phyloP scores from a whole-genome alignment of 73 alveolate genomes.

The Paramecium pentaurelia region DNA sequence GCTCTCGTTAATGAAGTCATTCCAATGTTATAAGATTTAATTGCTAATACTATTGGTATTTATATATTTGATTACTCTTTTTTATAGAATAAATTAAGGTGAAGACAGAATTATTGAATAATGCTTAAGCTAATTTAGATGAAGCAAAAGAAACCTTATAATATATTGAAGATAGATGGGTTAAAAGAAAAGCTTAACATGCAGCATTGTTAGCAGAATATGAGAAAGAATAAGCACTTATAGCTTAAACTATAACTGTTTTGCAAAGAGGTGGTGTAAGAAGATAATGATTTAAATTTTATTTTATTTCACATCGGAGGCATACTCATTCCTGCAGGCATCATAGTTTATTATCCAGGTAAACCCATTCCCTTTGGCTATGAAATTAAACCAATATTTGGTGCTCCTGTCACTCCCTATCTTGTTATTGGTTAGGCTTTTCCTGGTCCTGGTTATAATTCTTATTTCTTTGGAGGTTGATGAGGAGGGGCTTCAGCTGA shows the following conservation, averaged over 20 bases:
- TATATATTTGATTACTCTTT: neutral
- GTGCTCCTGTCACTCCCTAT: constrained; percentile 30
- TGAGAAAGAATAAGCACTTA: constrained; percentile 2
- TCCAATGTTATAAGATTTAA: neutral
- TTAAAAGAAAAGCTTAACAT: neutral
- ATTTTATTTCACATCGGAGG: constrained; percentile 35
- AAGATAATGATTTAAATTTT: constrained; percentile 32
- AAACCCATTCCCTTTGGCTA: constrained; percentile 41
- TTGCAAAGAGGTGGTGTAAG: constrained; percentile 34
- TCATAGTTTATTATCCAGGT: constrained; percentile 42
- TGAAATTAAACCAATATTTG: neutral
- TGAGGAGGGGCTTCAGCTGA: constrained; percentile 99
- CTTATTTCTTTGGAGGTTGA: constrained; percentile 83
- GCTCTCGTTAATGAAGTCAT: neutral
- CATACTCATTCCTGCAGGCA: constrained; percentile 48
- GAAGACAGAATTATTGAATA: neutral
- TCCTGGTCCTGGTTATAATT: constrained; percentile 74
- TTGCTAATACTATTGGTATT: neutral
- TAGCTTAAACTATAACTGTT: neutral
- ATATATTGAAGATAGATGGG: constrained; percentile 33
- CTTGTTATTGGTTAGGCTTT: constrained; percentile 63
- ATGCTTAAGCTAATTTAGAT: constrained; percentile 29
- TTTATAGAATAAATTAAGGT: neutral
- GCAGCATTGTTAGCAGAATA: constrained; percentile 16
- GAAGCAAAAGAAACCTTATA: constrained; percentile 19